Evolutionary conservation across 2,329 filamentous ascomycete genomes (phyloP), one percentile per base, ranked within the genome.

Genomic region (Ophiosphaerella herpotricha): DNA sequence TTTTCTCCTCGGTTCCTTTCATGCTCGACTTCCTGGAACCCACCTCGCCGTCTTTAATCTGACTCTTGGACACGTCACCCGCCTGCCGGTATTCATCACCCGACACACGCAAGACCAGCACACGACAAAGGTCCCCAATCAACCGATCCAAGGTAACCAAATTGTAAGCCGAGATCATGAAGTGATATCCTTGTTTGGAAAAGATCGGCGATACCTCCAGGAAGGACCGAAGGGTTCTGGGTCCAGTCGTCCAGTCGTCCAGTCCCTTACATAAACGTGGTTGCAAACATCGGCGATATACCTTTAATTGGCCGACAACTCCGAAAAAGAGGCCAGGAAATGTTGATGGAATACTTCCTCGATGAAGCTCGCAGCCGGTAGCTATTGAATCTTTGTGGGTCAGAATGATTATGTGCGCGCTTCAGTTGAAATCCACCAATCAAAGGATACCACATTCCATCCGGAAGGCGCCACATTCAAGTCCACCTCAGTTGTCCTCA

Each of bases 121-220:
- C n/a, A 34, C 11, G 14, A 34, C 18, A 16, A 43, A 23, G 40
- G 21, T 23, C 11, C 18, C 9, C 29, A 34, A 33, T n/a, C 24
- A 38, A 13, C 13, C 53, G 52, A 53, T 57, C 52, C 50, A 38
- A 40, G 43, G 18, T 45, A 44, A 55, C 62, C 58, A 64, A 61
- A 57, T 37, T 44, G 33, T 43, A 46, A 38, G 48, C 37, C 58
- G 49, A 44, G 54, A 61, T 62, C 55, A 50, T 52, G 50, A 56
- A 57, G 49, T 41, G 45, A 55, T 46, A 50, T 41, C 46, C 39
- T 47, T 53, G 21, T 59, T 53, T 11, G 48, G 60, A 46, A 49
- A 62, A 26, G 62, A 62, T 65, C 60, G 52, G 57, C 60, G 49
- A 18, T 7, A 31, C 42, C 34, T 18, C 32, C 32, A 36, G 16